Base-by-base conservation (phyloP, 2,329 filamentous ascomycete species). In the Penicillium digitatum region DNA sequence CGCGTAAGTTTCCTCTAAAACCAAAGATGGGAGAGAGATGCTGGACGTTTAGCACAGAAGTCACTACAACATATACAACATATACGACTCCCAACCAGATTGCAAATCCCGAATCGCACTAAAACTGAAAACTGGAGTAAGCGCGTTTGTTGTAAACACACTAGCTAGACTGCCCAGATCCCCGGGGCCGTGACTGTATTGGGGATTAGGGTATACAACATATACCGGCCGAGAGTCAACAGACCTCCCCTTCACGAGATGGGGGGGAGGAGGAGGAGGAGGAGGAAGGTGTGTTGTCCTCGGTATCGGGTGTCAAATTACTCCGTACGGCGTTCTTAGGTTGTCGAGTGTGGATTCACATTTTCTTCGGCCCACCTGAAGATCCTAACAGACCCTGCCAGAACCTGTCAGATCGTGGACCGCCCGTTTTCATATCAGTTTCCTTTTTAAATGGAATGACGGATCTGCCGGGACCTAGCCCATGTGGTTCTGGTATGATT, bases 401-500 rank as follows among this genome's bases (percentile, higher is more conserved):
- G 24, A 48, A 42, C 24, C 45, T 39, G 16, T 31, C 42, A 31
- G 29, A 45, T 22, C 9, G 27, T 45, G 27, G 42, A 54, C 39
- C 37, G 16, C 39, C 39, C 46, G 52, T 54, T 50, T 50, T 46
- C 27, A 50, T 31, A 44, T 48, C 51, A 54, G 45, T 54, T 26
- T 20, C 39, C 52, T 35, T 47, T 52, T 31, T 10, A 22, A 43
- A 44, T 35, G 37, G 24, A 24, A 42, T 18, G 35, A 39, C 51
- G 48, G 59, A 62, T 56, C 53, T 52, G 52, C 54, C 49, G 55
- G 54, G 52, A 49, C 50, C 52, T 40, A 54, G 47, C 37, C 55
- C 53, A 52, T 54, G 43, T 52, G 50, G 50, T 48, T 66, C 67
- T 67, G 52, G 63, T 24, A 31, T 24, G 24, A 24, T 64, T 64